Conservation (phyloP, 345 rosid species). For the Boechera stricta region DNA sequence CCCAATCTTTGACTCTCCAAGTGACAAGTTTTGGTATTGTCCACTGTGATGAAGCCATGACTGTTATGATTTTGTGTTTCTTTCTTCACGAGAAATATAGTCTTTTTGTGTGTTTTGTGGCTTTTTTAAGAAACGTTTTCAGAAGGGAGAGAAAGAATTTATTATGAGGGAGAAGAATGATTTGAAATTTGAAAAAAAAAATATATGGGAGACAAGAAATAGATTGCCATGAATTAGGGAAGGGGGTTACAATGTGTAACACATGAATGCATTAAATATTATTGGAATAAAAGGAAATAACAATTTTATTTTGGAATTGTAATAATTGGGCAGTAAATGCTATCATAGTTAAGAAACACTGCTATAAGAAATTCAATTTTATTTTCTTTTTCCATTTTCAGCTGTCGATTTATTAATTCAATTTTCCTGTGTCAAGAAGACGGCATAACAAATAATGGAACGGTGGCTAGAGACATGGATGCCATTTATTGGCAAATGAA, state of each 20-base stretch:
- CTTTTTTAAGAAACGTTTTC: conserved; percentile 6
- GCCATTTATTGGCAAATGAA: conserved; percentile 7
- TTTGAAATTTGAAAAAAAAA: conserved; percentile 60
- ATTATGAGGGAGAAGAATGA: conserved; percentile 42
- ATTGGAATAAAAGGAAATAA: conserved; percentile 36
- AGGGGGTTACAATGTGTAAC: conserved; percentile 48
- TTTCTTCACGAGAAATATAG: conserved; percentile 13
- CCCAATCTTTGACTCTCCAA: conserved; percentile 68
- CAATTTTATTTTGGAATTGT: conserved; percentile 11
- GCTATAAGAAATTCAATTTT: conserved; percentile 1
- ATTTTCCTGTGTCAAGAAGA: conserved; percentile 3
- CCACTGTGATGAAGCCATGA: conserved; percentile 57
- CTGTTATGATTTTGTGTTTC: neutral
- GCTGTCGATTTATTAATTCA: neutral
- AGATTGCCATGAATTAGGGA: conserved; percentile 41
- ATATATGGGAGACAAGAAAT: conserved; percentile 5
- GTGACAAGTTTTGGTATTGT: conserved; percentile 57
- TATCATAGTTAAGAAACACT: conserved; percentile 34
- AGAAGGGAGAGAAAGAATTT: conserved; percentile 23
- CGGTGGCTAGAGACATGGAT: conserved; percentile 12
- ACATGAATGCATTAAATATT: conserved; percentile 52
- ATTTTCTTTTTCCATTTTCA: neutral
- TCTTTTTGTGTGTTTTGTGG: neutral
- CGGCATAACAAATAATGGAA: neutral
- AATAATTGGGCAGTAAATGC: conserved; percentile 47